phyloP scores from a whole-genome alignment of 331 rosid species.

The Prunus yedoensis region DNA sequence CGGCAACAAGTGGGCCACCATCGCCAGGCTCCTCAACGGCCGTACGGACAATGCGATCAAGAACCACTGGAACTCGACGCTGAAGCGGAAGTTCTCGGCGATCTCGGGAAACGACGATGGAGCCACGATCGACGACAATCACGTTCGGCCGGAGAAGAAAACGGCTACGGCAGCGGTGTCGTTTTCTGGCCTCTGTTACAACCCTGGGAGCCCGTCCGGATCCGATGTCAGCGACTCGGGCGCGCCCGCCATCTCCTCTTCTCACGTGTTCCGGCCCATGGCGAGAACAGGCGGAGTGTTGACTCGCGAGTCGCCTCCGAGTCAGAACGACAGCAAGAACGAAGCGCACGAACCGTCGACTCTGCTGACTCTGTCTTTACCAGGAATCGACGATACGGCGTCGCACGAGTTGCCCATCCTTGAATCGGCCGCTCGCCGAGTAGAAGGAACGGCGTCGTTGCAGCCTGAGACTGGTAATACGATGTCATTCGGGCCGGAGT shows the following conservation, averaged over 20 bases:
- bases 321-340: neutral
- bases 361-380: conserved; percentile 33
- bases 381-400: conserved; percentile 24
- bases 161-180: conserved; percentile 11
- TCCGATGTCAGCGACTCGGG: conserved; percentile 48
- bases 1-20: too few species aligned
- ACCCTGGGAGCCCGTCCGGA: conserved; percentile 37
- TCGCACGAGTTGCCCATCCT: neutral
- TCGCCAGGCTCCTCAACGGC: too few species aligned
- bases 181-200: conserved; percentile 7
- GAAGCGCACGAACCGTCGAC: conserved; percentile 38
- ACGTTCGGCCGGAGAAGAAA: conserved; percentile 29
- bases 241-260: neutral
- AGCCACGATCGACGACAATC: neutral
- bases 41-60: too few species aligned
- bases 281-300: neutral
- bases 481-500: conserved; percentile 32
- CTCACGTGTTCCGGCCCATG: conserved; percentile 2
- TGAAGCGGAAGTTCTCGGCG: neutral
- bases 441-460: neutral
- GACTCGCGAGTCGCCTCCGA: conserved; percentile 11
- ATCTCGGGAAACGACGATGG: conserved; percentile 1
- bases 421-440: neutral
- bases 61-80: too few species aligned
- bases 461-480: neutral